Evolutionary conservation across 805 yeast genomes (phyloP), one percentile per base, ranked within the genome.

Genomic region (Sugiyamaella qingdaonensis): DNA sequence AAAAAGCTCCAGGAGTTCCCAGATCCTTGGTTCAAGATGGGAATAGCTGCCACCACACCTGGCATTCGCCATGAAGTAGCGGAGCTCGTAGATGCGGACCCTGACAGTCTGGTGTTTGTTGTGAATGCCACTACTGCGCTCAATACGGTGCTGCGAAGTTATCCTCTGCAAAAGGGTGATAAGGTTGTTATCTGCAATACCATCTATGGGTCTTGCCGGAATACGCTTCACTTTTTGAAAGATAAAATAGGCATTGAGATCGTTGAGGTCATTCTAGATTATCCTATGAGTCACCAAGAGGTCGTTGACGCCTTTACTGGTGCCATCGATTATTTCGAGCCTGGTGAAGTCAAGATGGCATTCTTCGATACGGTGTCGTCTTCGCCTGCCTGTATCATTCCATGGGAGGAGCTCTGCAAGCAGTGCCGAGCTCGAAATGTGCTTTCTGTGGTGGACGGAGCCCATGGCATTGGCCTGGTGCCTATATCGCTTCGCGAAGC

Each of bases 361-460:
- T 60, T 85, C 51, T 73, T 71, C 2, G 88, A 76, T 18, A 82
- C 81, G 19, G 77, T 85, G 31, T 67, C 79, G 19, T 84, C 89
- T 0, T 75, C 78, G 79, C 92, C 94, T 1, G 84, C 84, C 8
- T 77, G 77, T 3, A 60, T 66, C 19, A 58, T 84, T 29, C 92
- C 94, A 0, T 85, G 74, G 64, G 74, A 75, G 54, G 62, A 70
- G 49, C 58, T 85, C 45, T 70, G 74, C 2, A 55, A 63, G 5
- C 60, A 79, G 41, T 80, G 88, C 57, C 64, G 68, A 11, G 65
- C 76, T 48, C 66, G 78, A 46, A 65, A 68, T 11, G 78, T 79
- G 3, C 55, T 82, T 45, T 79, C 87, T 2, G 66, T 83, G 42
- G 75, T 86, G 24, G 92, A 86, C 64, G 92, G 86, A 11, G 92